These are phyloP conservation scores for Rhynchosporium secalis DNA, from an alignment of 2,329 filamentous ascomycete genomes.

Conservation along the genomic window DNA sequence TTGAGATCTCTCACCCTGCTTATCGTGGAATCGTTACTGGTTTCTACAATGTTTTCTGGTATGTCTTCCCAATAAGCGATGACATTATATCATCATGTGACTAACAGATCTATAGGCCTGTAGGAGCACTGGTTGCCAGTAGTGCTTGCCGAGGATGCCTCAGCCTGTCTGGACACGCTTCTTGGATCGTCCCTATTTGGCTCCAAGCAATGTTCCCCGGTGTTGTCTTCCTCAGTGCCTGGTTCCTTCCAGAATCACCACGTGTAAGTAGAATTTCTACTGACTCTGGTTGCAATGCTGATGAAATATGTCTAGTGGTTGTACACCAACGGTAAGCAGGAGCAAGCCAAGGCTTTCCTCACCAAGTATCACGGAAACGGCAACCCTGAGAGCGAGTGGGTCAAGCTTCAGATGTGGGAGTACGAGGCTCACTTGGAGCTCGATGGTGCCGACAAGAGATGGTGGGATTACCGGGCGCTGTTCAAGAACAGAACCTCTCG, in stretches of 20 bases:
- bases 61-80: background rate
- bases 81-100: background rate
- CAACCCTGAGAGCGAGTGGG: constrained; percentile 49
- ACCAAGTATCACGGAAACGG: constrained; percentile 55
- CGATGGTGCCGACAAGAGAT: constrained; percentile 54
- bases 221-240: constrained; percentile 46
- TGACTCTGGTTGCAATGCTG: background rate
- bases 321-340: constrained; percentile 44
- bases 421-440: constrained; percentile 51
- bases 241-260: constrained; percentile 50
- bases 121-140: constrained; percentile 54
- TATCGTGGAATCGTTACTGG: constrained; percentile 45
- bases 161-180: constrained; percentile 41
- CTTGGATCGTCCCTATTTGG: constrained; percentile 54
- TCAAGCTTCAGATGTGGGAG: constrained; percentile 50
- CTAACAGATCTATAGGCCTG: constrained; percentile 45
- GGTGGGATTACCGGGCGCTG: constrained; percentile 56
- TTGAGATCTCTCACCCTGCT: constrained; percentile 48
- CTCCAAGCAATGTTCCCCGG: constrained; percentile 53
- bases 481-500: constrained; percentile 50
- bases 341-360: constrained; percentile 44
- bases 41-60: constrained; percentile 38
- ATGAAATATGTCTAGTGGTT: constrained; percentile 42
- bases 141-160: constrained; percentile 53
- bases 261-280: constrained; percentile 38